Conservation (phyloP, 2,329 filamentous ascomycete genomes). For the Aphanocladium album region DNA sequence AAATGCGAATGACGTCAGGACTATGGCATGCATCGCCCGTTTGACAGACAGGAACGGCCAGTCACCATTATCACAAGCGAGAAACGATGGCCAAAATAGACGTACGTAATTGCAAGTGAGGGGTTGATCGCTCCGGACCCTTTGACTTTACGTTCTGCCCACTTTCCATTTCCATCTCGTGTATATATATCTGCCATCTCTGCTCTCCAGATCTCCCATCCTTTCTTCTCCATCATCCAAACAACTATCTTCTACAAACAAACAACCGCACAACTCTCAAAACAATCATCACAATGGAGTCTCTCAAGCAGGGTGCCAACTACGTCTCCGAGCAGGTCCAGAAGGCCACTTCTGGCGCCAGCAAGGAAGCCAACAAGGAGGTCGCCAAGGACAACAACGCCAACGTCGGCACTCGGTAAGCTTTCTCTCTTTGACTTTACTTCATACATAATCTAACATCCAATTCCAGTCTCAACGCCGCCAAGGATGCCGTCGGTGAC, state of each 20-base stretch:
- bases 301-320: slow-evolving; percentile 58
- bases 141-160: slow-evolving; percentile 4
- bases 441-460: not conserved
- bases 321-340: slow-evolving; percentile 60
- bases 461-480: slow-evolving; percentile 37
- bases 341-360: slow-evolving; percentile 49
- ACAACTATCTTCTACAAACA: slow-evolving; percentile 12
- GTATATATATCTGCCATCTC: slow-evolving; percentile 9
- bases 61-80: slow-evolving; percentile 8
- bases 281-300: slow-evolving; percentile 39
- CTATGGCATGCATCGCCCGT: not conserved
- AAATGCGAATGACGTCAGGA: slow-evolving; percentile 10
- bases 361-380: slow-evolving; percentile 67
- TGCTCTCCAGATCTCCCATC: slow-evolving; percentile 21
- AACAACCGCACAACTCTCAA: slow-evolving; percentile 18
- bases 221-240: slow-evolving; percentile 13
- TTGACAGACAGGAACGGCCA: slow-evolving; percentile 5
- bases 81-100: not conserved
- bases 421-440: not conserved
- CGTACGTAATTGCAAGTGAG: slow-evolving; percentile 12
- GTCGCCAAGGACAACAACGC: slow-evolving; percentile 59
- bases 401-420: slow-evolving; percentile 48
- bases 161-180: not conserved
- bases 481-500: slow-evolving; percentile 44
- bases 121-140: slow-evolving; percentile 4